phyloP scores from a whole-genome alignment of 2,329 filamentous ascomycete genomes.

The Colletotrichum eleusines region DNA sequence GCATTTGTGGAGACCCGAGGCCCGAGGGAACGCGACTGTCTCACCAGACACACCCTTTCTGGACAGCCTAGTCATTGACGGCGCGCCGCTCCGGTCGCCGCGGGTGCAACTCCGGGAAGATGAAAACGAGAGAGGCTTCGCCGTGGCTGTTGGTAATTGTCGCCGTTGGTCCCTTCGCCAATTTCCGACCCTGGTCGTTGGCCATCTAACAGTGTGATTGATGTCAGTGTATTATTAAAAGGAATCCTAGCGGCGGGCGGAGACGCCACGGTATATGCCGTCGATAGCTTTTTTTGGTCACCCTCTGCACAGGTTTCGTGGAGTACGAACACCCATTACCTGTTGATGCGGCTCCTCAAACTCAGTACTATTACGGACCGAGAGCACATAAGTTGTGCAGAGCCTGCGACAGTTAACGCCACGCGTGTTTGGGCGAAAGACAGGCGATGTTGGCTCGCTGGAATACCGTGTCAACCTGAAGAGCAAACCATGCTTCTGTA shows the following conservation, averaged over 20 bases:
- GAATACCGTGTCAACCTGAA: neutral
- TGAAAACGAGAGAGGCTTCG: constrained; percentile 8
- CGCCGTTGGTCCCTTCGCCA: constrained; percentile 20
- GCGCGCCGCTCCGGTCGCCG: constrained; percentile 16
- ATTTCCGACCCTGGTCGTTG: constrained; percentile 37
- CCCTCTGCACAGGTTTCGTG: neutral
- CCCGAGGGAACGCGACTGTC: neutral
- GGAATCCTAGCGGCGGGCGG: constrained; percentile 11
- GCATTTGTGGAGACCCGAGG: constrained; percentile 8
- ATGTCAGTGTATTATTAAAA: constrained; percentile 32
- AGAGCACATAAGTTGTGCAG: neutral
- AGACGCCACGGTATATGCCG: constrained; percentile 1
- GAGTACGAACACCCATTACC: neutral
- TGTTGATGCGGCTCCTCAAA: neutral
- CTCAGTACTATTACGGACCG: too few species aligned
- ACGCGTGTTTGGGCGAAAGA: neutral
- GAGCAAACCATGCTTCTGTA: neutral
- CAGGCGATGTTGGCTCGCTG: neutral
- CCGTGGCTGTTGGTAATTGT: constrained; percentile 18
- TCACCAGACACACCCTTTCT: neutral
- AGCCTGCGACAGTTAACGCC: neutral
- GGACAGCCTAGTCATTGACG: neutral
- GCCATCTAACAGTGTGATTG: constrained; percentile 34
- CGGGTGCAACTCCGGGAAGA: constrained; percentile 3
- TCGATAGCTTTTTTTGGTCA: neutral